These are phyloP conservation scores for Papiliotrema fonsecae DNA, from an alignment of 1,284 basidiomycete species.

Conservation along the genomic window DNA sequence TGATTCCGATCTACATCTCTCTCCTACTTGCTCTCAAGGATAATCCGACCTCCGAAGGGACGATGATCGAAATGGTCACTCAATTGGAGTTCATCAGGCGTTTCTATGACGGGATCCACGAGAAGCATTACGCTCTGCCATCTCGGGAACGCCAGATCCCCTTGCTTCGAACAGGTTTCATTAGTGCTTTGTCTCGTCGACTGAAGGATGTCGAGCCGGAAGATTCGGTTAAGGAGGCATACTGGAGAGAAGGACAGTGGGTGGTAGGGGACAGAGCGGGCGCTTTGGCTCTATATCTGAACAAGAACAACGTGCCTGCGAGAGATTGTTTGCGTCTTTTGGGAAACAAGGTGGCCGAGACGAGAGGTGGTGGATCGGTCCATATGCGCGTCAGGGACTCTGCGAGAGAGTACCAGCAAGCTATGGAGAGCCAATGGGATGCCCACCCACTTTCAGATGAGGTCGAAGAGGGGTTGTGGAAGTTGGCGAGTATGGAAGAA, in stretches of 20 bases:
- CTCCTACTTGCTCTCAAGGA: constrained; percentile 42
- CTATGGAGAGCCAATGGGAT: not conserved
- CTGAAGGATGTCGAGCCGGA: constrained; percentile 2
- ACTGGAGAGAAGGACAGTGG: constrained; percentile 8
- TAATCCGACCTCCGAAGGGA: not conserved
- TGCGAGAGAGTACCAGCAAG: not conserved
- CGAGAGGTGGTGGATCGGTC: not conserved
- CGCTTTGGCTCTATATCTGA: constrained; percentile 21
- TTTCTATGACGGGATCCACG: constrained; percentile 30
- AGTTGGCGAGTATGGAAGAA: constrained; percentile 22
- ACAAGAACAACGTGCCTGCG: constrained; percentile 22
- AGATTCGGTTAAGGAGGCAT: constrained; percentile 2
- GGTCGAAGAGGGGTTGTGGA: constrained; percentile 15
- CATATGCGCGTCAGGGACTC: not conserved
- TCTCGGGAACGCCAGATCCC: constrained; percentile 23
- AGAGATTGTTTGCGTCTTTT: not conserved
- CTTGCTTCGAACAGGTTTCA: constrained; percentile 30
- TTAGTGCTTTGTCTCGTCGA: constrained; percentile 9
- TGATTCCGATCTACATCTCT: constrained; percentile 67
- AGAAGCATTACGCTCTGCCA: constrained; percentile 14
- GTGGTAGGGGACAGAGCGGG: not conserved
- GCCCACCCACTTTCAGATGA: no score
- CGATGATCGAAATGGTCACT: constrained; percentile 15
- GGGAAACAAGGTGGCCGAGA: not conserved
- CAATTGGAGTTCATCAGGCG: constrained; percentile 22